These are phyloP conservation scores for Microbotryum violaceum DNA, from an alignment of 1,284 basidiomycete species.

Conservation along the genomic window DNA sequence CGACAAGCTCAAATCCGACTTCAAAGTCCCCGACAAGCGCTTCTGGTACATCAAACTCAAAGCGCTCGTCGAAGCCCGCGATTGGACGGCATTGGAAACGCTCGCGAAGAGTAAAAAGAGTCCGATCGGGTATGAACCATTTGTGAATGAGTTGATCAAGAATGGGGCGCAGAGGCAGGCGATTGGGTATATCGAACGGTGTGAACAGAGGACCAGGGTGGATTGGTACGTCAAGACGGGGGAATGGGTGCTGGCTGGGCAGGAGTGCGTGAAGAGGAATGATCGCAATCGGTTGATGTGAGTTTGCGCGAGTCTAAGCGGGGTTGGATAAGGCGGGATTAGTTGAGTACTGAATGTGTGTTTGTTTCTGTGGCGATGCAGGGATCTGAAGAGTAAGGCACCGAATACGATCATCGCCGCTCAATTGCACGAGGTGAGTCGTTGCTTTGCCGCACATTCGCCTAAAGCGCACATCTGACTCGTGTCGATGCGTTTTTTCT, in stretches of 20 bases:
- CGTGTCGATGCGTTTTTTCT: too few relatives aligned
- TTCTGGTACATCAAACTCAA: conserved; percentile 90
- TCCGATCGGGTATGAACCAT: conserved; percentile 91
- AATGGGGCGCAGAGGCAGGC: conserved; percentile 68
- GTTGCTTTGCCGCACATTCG: too few relatives aligned
- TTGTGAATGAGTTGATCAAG: conserved; percentile 69
- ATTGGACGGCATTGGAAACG: conserved; percentile 73
- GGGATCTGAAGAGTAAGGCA: conserved; percentile 22
- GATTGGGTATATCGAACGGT: conserved; percentile 63
- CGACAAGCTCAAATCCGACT: conserved; percentile 75
- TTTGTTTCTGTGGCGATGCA: not conserved
- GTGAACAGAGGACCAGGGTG: conserved; percentile 69
- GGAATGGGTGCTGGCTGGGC: conserved; percentile 28
- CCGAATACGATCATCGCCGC: conserved; percentile 28
- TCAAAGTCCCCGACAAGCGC: conserved; percentile 86
- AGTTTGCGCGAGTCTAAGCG: not conserved
- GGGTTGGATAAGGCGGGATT: too few relatives aligned
- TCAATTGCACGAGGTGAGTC: conserved; percentile 19
- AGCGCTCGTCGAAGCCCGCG: conserved; percentile 63
- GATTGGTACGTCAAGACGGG: conserved; percentile 65
- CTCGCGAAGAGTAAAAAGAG: conserved; percentile 79
- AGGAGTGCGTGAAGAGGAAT: conserved; percentile 23
- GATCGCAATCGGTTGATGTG: conserved; percentile 25
- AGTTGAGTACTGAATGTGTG: too few relatives aligned
- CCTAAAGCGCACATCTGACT: too few relatives aligned